Base-by-base conservation (phyloP, 768 basidiomycete genomes). In the Mycena olivaceomarginata region DNA sequence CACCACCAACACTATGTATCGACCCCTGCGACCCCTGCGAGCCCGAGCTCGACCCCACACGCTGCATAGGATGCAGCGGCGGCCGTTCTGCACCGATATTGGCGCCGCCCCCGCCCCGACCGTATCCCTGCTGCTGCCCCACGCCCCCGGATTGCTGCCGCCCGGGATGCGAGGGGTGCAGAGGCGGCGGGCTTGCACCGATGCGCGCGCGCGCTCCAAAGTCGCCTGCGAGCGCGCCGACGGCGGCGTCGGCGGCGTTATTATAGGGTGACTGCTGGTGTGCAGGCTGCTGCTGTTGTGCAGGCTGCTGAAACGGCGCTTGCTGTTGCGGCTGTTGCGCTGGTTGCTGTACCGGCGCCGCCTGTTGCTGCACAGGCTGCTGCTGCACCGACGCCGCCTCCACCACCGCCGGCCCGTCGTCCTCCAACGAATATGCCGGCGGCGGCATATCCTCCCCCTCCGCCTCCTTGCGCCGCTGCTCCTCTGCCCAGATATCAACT, bases 361-460 rank as follows among this genome's bases (percentile, higher is more conserved):
- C 20, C 46, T 70, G 75, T 13, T 60, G 67, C 48, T 64, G 62
- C 2, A 40, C 20, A 4, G 46, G 43, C 31, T 65, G 62, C 37
- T 76, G 75, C 57, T 73, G 76, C 5, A 57, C 39, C 3, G 59
- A 59, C 31, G 31, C 15, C 60, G 56, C 56, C 22, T 56, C 31
- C 31, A 20, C 66, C 39, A 62, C 45, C 65, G 12, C 45, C n/a
- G 31, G 63, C 9, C 63, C 72, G 43, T 87, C 88, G n/a, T 81
- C 92, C 74, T 93, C 89, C 25, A 93, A 85, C 18, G 91, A 89
- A 80, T 96, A 95, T 22, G 94, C 94, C 12, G 94, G 94, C 1
- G 95, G 94, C 0, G 94, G 93, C 3, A 84, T 84, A 12, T 92
- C 93, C 37, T 91, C 90, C 64, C 84, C 84, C 40, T 85, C 85